Evolutionary conservation across 1,139 yeast species (phyloP), one percentile per base, ranked within the genome.

Genomic region (Geotrichum reessii): DNA sequence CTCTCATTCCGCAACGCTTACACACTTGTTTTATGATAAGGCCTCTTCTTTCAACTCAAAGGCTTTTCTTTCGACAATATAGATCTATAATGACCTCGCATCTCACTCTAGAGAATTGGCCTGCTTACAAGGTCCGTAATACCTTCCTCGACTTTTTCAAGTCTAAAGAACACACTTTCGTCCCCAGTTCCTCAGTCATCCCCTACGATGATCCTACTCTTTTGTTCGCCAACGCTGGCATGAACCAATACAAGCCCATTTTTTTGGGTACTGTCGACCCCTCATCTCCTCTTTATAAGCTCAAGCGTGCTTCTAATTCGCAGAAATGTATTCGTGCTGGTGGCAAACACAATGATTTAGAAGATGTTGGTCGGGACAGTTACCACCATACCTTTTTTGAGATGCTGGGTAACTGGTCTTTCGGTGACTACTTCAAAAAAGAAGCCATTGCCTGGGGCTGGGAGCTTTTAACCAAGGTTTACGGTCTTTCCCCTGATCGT

Each of bases 391-490:
- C 99, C 12, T 93, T 95, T 71, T 93, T 93, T 67, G 99, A 93
- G 77, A 93, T 93, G 99, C 82, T 93, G 76, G 99, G 99, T 67
- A 93, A 93, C 79, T 93, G 99, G 99, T 93, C 99, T 6, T 93
- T 93, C 74, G 99, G 99, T 66, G 99, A 93, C 75, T 93, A 93
- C 73, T 93, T 93, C 83, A 93, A 93, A 75, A 82, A 86, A 69
- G 99, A 91, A 70, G 98, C 98, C 58, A 86, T 92, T 68, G 76
- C 77, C 12, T 89, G 82, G 78, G 84, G 96, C 7, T 93, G 98
- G 98, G 95, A 91, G 62, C 79, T 93, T 63, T 80, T 93, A 71
- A 91, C 98, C 56, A 75, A 81, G 64, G 93, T 87, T 21, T 95
- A 87, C 69, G 91, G 90, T 46, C 81, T 93, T 62, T 84, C 86